Percentiles rank a stretch among this genome's conserved stretches.
phyloP scores from a whole-genome alignment of 1,284 basidiomycete species.

The Leucoagaricus sp. region DNA sequence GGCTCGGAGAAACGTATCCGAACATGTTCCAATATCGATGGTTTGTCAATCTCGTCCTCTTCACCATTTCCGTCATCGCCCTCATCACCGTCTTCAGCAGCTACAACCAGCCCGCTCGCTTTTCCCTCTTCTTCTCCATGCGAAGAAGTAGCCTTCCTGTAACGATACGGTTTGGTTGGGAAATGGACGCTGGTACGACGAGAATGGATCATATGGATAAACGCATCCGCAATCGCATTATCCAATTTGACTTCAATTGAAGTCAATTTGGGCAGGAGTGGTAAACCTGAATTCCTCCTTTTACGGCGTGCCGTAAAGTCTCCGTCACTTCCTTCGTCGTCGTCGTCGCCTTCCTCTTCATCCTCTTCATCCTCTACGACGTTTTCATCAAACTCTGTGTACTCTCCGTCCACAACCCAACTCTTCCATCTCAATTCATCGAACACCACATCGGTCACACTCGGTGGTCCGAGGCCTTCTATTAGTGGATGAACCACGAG shows the following conservation, averaged over 20 bases:
- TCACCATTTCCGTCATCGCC: not conserved
- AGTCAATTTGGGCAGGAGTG: constrained; percentile 28
- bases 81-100: not conserved
- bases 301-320: not conserved
- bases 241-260: constrained; percentile 32
- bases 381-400: constrained; percentile 1
- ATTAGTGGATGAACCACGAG: constrained; percentile 32
- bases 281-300: constrained; percentile 15
- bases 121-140: constrained; percentile 1
- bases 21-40: constrained; percentile 29
- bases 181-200: constrained; percentile 17
- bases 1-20: constrained; percentile 26
- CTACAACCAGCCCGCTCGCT: constrained; percentile 13
- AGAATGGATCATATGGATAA: constrained; percentile 32
- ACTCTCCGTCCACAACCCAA: constrained; percentile 29
- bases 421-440: constrained; percentile 31
- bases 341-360: constrained; percentile 23
- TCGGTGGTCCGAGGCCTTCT: constrained; percentile 14
- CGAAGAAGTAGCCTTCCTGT: not conserved
- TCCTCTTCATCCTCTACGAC: constrained; percentile 19
- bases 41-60: constrained; percentile 12
- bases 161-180: constrained; percentile 7
- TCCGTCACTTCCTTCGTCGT: constrained; percentile 24
- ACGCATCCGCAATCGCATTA: constrained; percentile 26
- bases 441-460: constrained; percentile 31